phyloP scores from a whole-genome alignment of 768 basidiomycete genomes.

The Artomyces pyxidatus region DNA sequence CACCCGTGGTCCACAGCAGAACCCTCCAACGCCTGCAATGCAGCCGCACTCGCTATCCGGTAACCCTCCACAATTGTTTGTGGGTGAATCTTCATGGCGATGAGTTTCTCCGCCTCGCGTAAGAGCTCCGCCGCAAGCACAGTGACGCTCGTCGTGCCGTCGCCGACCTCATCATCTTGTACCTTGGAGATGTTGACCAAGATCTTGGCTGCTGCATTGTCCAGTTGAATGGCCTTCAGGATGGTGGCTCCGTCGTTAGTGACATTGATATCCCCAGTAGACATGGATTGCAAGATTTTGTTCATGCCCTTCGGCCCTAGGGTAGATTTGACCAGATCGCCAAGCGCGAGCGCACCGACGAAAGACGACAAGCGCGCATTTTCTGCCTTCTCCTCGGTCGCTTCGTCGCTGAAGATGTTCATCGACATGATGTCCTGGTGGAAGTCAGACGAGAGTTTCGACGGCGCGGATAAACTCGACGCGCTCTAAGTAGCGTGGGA shows the following conservation, averaged over 20 bases:
- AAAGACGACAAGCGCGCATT: constrained; percentile 97
- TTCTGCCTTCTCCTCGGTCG: constrained; percentile 92
- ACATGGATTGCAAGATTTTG: constrained; percentile 93
- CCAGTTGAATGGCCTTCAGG: constrained; percentile 92
- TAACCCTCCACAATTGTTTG: constrained; percentile 98
- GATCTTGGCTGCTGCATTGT: constrained; percentile 98
- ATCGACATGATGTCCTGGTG: constrained; percentile 56
- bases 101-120: constrained; percentile 92
- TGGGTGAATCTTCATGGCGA: constrained; percentile 89
- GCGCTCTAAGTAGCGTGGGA: no score
- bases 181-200: constrained; percentile 99
- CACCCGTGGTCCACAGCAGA: constrained; percentile 81
- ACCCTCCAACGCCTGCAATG: constrained; percentile 75
- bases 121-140: constrained; percentile 88
- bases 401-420: constrained; percentile 67
- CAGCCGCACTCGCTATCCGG: constrained; percentile 82
- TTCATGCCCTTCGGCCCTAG: constrained; percentile 99
- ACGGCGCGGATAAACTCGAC: no score
- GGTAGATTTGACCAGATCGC: constrained; percentile 97
- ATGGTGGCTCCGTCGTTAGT: constrained; percentile 99
- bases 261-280: constrained; percentile 88
- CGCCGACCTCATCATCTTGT: constrained; percentile 99
- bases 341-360: constrained; percentile 93
- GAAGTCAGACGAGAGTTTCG: no score
- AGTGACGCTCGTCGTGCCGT: constrained; percentile 88